Base-by-base conservation (phyloP, 2,329 filamentous ascomycete species). In the Trichophyton simii region DNA sequence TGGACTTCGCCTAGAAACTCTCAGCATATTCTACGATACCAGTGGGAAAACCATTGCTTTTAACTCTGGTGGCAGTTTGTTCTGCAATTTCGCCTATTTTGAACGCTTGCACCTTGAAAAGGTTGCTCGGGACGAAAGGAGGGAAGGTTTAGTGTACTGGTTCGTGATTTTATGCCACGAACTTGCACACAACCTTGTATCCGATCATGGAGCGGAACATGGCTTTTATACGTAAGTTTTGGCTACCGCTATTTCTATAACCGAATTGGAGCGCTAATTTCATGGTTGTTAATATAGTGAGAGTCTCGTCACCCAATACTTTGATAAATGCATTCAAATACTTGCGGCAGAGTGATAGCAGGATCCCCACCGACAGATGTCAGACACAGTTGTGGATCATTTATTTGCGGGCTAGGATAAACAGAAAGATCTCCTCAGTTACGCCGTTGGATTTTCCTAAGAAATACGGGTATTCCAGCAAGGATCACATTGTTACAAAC, bases 111-210 rank as follows among this genome's bases (percentile, higher is more conserved):
- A 97, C 69, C 78, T 83, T 52, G 69, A 76, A 13, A 73, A 78
- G 64, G 72, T 84, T 57, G 70, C 72, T 20, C 66, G 69, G 22
- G 71, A 67, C 63, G 66, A 65, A 57, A 84, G 78, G 70, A 79
- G 83, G 3, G 87, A 94, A 63, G 89, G 89, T 2, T 78, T 84
- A 62, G 83, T 87, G 0, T 95, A 91, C 79, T 97, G 92, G 92
- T 96, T 88, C 83, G 88, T 96, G 65, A 91, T 94, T n/a, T 73
- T 96, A 64, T 95, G 91, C 64, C 94, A 99, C 72, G 95, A 99
- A 76, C 76, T 99, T 72, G 91, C 94, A 62, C 94, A 99, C 75
- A 99, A 99, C 72, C 76, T 99, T 60, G 89, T 96, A 7, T 76
- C 77, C 42, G 81, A 84, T 65, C 92, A 97, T 73, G 87, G 87